A percentile compares a stretch with the other conserved stretches of the same genome.
Evolutionary conservation across 2,329 filamentous ascomycete genomes (phyloP).

Genomic region (Sarocladium kiliense): DNA sequence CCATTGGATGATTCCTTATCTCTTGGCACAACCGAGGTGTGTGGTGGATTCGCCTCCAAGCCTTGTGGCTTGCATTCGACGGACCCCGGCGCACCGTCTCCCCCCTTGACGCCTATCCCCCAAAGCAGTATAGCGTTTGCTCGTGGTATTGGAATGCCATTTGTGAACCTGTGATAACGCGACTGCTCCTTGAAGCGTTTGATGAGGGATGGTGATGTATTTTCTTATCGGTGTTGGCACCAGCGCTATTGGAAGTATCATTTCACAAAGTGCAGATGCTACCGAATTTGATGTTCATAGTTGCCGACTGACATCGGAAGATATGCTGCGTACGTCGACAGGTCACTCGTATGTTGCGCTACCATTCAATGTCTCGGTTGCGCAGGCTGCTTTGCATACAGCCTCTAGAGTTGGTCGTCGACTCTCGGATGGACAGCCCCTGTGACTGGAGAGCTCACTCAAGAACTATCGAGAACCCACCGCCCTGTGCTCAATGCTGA

Average conservation of each 20-base stretch:
- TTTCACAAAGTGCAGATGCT: background rate
- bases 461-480: too few species aligned
- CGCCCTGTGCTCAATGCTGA: background rate
- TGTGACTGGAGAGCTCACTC: too few species aligned
- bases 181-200: background rate
- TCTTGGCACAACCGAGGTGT: conserved; percentile 6
- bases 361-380: too few species aligned
- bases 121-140: background rate
- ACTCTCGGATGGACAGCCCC: too few species aligned
- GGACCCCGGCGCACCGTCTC: background rate
- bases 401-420: too few species aligned
- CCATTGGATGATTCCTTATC: conserved; percentile 2
- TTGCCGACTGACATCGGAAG: background rate
- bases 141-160: background rate
- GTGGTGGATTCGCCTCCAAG: background rate
- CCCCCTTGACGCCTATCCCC: background rate
- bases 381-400: too few species aligned
- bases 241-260: background rate
- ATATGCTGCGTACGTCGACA: background rate
- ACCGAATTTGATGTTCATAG: background rate
- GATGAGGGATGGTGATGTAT: background rate
- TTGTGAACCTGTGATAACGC: background rate
- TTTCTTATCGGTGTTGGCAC: background rate
- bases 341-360: too few species aligned
- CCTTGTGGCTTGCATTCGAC: background rate